A percentile compares a stretch with the other conserved stretches of the same genome.
These are phyloP conservation scores for Pholiota adiposa DNA, from an alignment of 1,284 basidiomycete species.

Conservation along the genomic window DNA sequence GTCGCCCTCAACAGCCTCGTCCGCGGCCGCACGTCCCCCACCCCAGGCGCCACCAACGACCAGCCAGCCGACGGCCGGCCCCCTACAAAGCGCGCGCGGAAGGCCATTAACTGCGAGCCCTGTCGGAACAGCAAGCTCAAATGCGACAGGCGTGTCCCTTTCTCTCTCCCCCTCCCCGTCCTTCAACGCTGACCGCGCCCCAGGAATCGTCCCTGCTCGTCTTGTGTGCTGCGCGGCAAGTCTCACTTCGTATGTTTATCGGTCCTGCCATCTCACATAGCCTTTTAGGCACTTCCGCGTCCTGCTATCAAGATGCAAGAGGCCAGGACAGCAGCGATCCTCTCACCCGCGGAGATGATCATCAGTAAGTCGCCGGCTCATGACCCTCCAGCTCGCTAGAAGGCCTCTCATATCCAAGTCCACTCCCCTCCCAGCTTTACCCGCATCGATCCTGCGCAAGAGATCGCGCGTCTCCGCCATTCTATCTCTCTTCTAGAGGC, in stretches of 20 bases:
- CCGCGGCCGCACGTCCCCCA: constrained; percentile 51
- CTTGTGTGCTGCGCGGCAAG: constrained; percentile 76
- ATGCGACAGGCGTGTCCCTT: constrained; percentile 67
- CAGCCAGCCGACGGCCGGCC: constrained; percentile 53
- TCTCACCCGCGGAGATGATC: constrained; percentile 58
- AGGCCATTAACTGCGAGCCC: constrained; percentile 85
- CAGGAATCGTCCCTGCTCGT: constrained; percentile 83
- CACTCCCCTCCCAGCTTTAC: constrained; percentile 42
- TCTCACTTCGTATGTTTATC: constrained; percentile 25
- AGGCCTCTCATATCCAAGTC: background rate
- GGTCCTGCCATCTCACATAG: constrained; percentile 23
- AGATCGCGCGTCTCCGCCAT: constrained; percentile 74
- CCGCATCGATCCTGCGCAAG: constrained; percentile 70
- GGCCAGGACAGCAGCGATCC: constrained; percentile 53
- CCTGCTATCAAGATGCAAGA: constrained; percentile 75
- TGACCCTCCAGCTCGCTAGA: background rate
- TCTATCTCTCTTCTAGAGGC: constrained; percentile 74
- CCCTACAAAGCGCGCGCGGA: constrained; percentile 76
- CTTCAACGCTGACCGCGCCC: constrained; percentile 19
- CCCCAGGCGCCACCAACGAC: constrained; percentile 42
- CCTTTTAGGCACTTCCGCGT: constrained; percentile 66
- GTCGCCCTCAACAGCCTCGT: constrained; percentile 43
- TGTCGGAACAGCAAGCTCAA: constrained; percentile 84
- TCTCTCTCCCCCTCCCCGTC: background rate
- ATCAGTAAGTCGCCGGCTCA: constrained; percentile 45